Conservation (phyloP, 2,329 filamentous ascomycete species). For the Trichoderma hamatum region DNA sequence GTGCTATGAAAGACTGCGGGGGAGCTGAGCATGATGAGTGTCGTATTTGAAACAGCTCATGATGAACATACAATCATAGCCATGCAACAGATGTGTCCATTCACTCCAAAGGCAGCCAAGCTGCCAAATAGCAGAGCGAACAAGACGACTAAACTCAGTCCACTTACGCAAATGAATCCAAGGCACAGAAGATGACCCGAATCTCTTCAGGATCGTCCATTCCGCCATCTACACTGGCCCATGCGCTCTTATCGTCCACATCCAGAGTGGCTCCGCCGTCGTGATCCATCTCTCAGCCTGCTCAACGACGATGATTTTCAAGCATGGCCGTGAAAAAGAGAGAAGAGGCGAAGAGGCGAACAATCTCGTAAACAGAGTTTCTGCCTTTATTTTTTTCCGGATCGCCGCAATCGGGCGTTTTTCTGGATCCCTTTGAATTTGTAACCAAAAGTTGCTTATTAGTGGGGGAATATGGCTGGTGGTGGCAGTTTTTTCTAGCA, state of each 20-base stretch:
- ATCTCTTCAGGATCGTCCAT: slow-evolving; percentile 78
- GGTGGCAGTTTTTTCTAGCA: slow-evolving; percentile 4
- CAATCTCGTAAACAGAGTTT: slow-evolving; percentile 9
- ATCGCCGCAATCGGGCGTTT: slow-evolving; percentile 19
- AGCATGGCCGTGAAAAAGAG: slow-evolving; percentile 19
- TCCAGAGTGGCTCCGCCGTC: slow-evolving; percentile 23
- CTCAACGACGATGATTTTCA: slow-evolving; percentile 20
- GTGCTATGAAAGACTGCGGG: too few relatives aligned
- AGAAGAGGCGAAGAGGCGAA: background rate
- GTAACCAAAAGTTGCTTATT: slow-evolving; percentile 9
- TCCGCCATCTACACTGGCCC: slow-evolving; percentile 66
- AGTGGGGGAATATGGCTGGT: slow-evolving; percentile 11
- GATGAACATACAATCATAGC: background rate
- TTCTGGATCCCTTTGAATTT: slow-evolving; percentile 18
- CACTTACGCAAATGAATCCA: slow-evolving; percentile 88
- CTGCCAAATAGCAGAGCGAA: background rate
- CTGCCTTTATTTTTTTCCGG: slow-evolving; percentile 15
- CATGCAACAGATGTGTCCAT: background rate
- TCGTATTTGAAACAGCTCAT: background rate
- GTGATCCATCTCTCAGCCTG: slow-evolving; percentile 26
- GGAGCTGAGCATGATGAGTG: background rate
- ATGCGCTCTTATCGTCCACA: slow-evolving; percentile 47
- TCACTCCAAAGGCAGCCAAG: background rate
- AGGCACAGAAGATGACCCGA: slow-evolving; percentile 74
- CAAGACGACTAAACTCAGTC: background rate